A percentile compares a stretch with the other conserved stretches of the same genome.
phyloP scores from a whole-genome alignment of 306 rosid species.

The Lathyrus aphaca region DNA sequence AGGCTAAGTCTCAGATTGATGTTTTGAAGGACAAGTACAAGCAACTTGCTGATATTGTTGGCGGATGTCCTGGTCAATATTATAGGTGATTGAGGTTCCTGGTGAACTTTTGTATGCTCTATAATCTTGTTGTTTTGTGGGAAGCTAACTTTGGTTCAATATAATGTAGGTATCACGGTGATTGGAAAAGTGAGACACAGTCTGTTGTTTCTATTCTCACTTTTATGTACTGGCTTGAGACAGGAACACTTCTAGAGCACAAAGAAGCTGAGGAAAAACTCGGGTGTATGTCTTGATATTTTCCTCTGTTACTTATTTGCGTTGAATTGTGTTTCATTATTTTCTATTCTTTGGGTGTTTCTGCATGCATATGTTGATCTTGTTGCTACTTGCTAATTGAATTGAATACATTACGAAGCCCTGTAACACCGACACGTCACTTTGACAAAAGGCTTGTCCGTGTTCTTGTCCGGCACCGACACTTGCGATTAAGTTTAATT shows the following conservation, averaged over 20 bases:
- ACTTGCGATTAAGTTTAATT: too few relatives aligned
- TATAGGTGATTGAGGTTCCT: constrained; percentile 53
- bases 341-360: background rate
- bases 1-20: constrained; percentile 66
- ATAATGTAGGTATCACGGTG: constrained; percentile 77
- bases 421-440: too few relatives aligned
- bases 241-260: constrained; percentile 79
- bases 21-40: constrained; percentile 75
- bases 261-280: constrained; percentile 76
- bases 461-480: too few relatives aligned
- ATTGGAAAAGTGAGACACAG: constrained; percentile 94
- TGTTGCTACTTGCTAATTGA: constrained; percentile 18
- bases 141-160: background rate
- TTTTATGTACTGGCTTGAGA: constrained; percentile 92
- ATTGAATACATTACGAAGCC: constrained; percentile 13
- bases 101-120: background rate
- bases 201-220: constrained; percentile 80
- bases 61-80: constrained; percentile 65
- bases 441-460: too few relatives aligned
- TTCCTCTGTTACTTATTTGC: background rate
- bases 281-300: constrained; percentile 62
- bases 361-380: constrained; percentile 15
- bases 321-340: background rate
- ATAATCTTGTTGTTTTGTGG: constrained; percentile 8
- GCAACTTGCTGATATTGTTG: constrained; percentile 68